A percentile compares a stretch with the other conserved stretches of the same genome.
Evolutionary conservation across 768 basidiomycete species (phyloP).

Genomic region (Lenzites betulinus): DNA sequence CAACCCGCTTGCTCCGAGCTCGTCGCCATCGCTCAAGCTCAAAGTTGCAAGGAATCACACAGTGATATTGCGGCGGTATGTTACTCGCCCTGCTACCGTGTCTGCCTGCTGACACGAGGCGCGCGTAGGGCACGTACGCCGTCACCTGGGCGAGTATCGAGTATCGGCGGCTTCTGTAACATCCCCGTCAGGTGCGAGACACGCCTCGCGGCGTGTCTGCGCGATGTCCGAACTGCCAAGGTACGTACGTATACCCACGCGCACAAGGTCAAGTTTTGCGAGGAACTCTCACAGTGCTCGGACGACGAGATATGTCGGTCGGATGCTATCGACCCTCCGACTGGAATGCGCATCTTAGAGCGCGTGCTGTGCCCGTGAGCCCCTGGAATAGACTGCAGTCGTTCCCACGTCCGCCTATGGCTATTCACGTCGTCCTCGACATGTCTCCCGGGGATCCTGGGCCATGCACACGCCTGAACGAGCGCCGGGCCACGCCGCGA

Average conservation of each 20-base stretch:
- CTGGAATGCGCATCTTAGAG: too few species aligned
- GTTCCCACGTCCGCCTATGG: not conserved
- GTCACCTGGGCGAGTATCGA: not conserved
- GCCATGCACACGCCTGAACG: too few species aligned
- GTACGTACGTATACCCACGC: not conserved
- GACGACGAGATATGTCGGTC: too few species aligned
- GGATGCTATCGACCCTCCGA: too few species aligned
- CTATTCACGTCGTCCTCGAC: not conserved
- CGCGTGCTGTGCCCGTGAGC: too few species aligned
- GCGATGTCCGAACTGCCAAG: too few species aligned
- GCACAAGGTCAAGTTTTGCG: too few species aligned
- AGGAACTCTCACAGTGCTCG: too few species aligned
- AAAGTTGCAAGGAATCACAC: too few species aligned
- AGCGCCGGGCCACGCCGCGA: not conserved
- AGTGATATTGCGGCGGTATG: not conserved
- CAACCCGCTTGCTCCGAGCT: too few species aligned
- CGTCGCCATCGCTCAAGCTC: too few species aligned
- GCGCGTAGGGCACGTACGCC: not conserved
- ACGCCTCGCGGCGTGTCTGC: not conserved
- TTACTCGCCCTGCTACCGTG: not conserved
- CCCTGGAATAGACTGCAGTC: not conserved
- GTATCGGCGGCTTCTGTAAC: not conserved
- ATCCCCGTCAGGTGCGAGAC: not conserved
- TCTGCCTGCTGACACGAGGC: not conserved
- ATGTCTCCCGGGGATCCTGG: not conserved